Evolutionary conservation across 345 rosid genomes (phyloP).

Genomic region (Lagerstroemia speciosa): DNA sequence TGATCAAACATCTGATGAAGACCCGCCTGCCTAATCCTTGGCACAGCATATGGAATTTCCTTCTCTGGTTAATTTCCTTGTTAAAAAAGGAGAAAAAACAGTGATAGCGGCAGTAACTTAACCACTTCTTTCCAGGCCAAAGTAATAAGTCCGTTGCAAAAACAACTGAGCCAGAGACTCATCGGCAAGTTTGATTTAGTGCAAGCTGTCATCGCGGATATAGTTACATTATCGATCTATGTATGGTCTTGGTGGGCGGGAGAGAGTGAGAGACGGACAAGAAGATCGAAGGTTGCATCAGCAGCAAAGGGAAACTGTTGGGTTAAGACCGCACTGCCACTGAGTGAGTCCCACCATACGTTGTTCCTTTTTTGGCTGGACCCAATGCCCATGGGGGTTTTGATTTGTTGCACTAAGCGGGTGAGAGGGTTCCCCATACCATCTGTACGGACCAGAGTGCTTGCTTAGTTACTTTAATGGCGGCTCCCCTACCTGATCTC

Average conservation of each 20-base stretch:
- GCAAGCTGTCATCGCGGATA: no score
- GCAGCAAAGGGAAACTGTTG: conserved; percentile 9
- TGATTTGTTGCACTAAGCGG: not conserved
- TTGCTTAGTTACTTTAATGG: not conserved
- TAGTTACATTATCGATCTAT: not conserved
- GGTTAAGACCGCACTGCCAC: conserved; percentile 21
- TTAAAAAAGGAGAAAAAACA: not conserved
- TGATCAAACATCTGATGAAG: not conserved
- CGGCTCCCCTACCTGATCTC: not conserved
- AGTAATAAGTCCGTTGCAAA: no score
- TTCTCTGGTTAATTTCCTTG: not conserved
- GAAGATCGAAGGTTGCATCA: not conserved
- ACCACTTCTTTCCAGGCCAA: not conserved
- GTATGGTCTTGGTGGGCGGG: not conserved
- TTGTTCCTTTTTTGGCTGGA: not conserved
- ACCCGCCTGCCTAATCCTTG: not conserved
- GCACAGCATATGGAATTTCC: not conserved
- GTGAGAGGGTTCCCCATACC: not conserved
- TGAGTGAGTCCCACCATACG: not conserved
- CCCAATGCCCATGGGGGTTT: conserved; percentile 10
- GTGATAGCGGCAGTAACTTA: no score
- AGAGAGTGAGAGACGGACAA: no score
- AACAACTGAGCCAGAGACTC: no score
- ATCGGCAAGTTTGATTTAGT: not conserved
- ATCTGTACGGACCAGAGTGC: not conserved